Base-by-base conservation (phyloP, 257 asterid species). In the Oldenlandia corymbosa region DNA sequence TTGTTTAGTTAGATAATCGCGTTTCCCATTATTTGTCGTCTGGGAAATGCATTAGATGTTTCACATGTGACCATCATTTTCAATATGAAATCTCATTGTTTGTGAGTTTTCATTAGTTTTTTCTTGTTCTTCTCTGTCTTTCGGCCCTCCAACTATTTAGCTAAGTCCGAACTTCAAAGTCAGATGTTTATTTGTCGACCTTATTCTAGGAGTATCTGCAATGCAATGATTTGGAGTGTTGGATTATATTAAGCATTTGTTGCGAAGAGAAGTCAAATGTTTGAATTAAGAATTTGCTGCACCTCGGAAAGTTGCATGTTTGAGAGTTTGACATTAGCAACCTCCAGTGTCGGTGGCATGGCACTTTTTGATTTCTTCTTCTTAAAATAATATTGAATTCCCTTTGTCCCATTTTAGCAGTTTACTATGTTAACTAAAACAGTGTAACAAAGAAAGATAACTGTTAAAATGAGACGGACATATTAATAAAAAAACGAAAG, bases 31-130 rank as follows among this genome's bases (percentile, higher is more conserved):
- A n/a, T n/a, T n/a, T n/a, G n/a, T n/a, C n/a, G n/a, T 21, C 27
- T 37, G 12, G 37, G 41, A 36, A 65, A 8, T 37, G 13, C 34
- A 9, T 32, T 52, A 50, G 50, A 37, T 16, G 27, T 8, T 50
- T 50, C 32, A 53, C 70, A 53, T 65, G 62, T 27, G 53, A 27
- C 14, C 27, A 42, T 45, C 54, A 17, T 52, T 16, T 2, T n/a
- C 13, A 65, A 26, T 51, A 31, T 53, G 62, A 65, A 53, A 57
- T 7, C 32, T 41, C 30, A 65, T 18, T 17, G 61, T 42, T 16
- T 10, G 43, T 53, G 45, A 32, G 21, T 67, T 34, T 42, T 42
- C 6, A 63, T 39, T 39, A 6, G 7, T 39, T 14, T 39, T 39
- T 10, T 39, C 11, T 14, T 10, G 7, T 14, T 10, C 11, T 39